Percentiles rank a stretch among this genome's conserved stretches.
phyloP scores from a whole-genome alignment of 1,284 basidiomycete genomes.

The Pyrrhoderma noxium region DNA sequence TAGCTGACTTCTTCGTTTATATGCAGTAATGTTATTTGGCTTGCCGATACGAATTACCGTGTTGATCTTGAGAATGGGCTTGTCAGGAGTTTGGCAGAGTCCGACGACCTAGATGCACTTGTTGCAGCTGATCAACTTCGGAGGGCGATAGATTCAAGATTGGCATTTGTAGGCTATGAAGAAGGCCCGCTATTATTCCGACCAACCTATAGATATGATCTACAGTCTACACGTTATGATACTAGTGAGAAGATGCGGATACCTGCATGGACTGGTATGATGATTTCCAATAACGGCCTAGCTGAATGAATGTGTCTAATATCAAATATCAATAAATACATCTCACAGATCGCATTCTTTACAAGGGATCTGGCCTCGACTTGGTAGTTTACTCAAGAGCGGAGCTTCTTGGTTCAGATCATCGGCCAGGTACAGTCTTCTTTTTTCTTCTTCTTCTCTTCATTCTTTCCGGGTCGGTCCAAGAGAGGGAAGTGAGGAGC shows the following conservation, averaged over 20 bases:
- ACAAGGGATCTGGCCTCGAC: constrained; percentile 65
- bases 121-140: constrained; percentile 77
- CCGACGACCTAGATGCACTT: constrained; percentile 66
- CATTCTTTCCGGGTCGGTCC: no score
- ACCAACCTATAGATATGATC: constrained; percentile 86
- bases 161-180: constrained; percentile 77
- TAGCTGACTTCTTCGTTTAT: constrained; percentile 8
- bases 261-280: constrained; percentile 91
- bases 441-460: neutral
- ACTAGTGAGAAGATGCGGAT: constrained; percentile 94
- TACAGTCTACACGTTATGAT: constrained; percentile 84
- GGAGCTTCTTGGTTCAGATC: constrained; percentile 86
- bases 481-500: no score
- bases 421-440: constrained; percentile 65
- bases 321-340: neutral
- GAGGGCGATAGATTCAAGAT: constrained; percentile 59
- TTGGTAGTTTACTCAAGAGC: constrained; percentile 63
- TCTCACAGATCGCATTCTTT: constrained; percentile 81
- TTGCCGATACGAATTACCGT: constrained; percentile 94
- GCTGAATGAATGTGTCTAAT: neutral
- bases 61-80: constrained; percentile 80
- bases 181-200: constrained; percentile 86
- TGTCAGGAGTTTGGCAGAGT: constrained; percentile 58
- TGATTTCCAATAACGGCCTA: neutral
- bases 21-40: constrained; percentile 83